Evolutionary conservation across 1,284 basidiomycete genomes (phyloP).

Genomic region (Cryptococcus sp.): DNA sequence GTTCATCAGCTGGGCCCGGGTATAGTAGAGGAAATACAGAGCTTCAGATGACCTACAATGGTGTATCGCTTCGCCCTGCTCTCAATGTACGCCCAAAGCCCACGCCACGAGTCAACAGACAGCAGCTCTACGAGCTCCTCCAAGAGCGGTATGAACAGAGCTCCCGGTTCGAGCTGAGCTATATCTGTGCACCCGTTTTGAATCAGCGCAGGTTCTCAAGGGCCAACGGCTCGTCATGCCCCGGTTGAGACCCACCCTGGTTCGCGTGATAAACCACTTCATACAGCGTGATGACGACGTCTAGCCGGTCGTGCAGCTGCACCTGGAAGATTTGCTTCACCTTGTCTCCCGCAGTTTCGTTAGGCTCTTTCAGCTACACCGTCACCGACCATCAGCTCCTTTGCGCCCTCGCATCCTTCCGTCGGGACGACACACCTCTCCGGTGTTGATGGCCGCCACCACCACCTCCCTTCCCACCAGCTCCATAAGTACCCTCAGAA

Average conservation of each 20-base stretch:
- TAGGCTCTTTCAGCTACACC: slow-evolving; percentile 29
- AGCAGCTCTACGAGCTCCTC: slow-evolving; percentile 46
- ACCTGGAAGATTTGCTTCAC: slow-evolving; percentile 29
- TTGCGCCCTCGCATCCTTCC: background rate
- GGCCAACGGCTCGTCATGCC: background rate
- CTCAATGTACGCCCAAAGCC: slow-evolving; percentile 42
- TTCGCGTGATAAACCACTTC: slow-evolving; percentile 26
- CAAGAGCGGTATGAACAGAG: slow-evolving; percentile 41
- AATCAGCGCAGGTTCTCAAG: background rate
- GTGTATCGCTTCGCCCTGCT: slow-evolving; percentile 41
- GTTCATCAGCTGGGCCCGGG: too few relatives aligned
- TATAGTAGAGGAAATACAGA: background rate
- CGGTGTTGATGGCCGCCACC: slow-evolving; percentile 23
- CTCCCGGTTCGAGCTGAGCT: slow-evolving; percentile 38
- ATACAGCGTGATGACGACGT: slow-evolving; percentile 40
- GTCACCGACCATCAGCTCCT: background rate
- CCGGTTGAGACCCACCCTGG: slow-evolving; percentile 17
- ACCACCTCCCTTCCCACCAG: slow-evolving; percentile 38
- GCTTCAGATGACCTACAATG: slow-evolving; percentile 16
- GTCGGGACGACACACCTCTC: slow-evolving; percentile 22
- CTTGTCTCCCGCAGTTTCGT: slow-evolving; percentile 8
- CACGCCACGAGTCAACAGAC: slow-evolving; percentile 37
- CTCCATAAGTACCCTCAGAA: slow-evolving; percentile 33
- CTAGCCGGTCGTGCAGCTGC: slow-evolving; percentile 35
- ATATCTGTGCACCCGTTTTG: slow-evolving; percentile 10